Evolutionary conservation across 768 basidiomycete genomes (phyloP).

Genomic region (Kwoniella pini): DNA sequence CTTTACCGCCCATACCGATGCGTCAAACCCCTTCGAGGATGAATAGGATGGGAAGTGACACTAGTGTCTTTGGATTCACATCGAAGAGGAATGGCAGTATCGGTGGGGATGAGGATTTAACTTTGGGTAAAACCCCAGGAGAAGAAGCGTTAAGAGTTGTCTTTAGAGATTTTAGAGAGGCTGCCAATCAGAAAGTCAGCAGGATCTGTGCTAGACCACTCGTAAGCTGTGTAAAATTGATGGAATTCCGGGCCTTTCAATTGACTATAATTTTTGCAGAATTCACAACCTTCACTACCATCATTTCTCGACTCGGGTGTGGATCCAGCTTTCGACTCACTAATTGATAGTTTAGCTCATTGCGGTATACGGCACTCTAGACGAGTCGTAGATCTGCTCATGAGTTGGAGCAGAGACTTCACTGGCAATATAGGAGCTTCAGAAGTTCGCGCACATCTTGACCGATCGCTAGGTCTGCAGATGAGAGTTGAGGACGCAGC

Average conservation of each 20-base stretch:
- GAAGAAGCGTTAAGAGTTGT: conserved; percentile 87
- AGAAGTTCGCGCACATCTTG: conserved; percentile 48
- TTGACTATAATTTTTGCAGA: conserved; percentile 57
- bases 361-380: conserved; percentile 82
- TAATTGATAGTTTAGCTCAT: conserved; percentile 77
- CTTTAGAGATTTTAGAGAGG: conserved; percentile 79
- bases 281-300: conserved; percentile 67
- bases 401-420: conserved; percentile 81
- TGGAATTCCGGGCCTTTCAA: too few relatives aligned
- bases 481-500: conserved; percentile 50
- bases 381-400: conserved; percentile 79
- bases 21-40: conserved; percentile 32
- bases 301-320: conserved; percentile 70
- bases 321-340: conserved; percentile 79
- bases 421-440: conserved; percentile 58
- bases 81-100: conserved; percentile 32
- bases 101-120: conserved; percentile 63
- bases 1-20: conserved; percentile 43
- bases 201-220: conserved; percentile 67
- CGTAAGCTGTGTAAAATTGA: too few relatives aligned
- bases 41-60: conserved; percentile 41
- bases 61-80: conserved; percentile 29
- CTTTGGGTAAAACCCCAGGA: conserved; percentile 76
- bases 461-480: conserved; percentile 29
- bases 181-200: conserved; percentile 78